A percentile compares a stretch with the other conserved stretches of the same genome.
phyloP scores from a whole-genome alignment of 371 early-diverging fungal species.

The Smittium culicis region DNA sequence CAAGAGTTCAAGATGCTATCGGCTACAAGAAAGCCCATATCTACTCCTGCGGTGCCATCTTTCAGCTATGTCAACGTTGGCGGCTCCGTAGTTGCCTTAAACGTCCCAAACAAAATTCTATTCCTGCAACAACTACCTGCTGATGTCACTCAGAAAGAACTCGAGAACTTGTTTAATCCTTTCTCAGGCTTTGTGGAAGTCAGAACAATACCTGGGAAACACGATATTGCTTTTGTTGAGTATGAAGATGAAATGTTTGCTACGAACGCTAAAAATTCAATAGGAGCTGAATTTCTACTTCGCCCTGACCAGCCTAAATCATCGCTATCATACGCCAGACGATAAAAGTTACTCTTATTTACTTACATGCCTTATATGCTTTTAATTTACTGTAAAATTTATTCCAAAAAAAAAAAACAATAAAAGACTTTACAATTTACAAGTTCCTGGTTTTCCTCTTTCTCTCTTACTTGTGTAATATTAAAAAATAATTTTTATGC shows the following conservation, averaged over 20 bases:
- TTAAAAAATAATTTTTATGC: too few relatives aligned
- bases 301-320: conserved; percentile 12
- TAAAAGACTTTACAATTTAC: too few relatives aligned
- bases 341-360: conserved; percentile 10
- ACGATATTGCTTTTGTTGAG: conserved; percentile 87
- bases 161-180: conserved; percentile 46
- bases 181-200: conserved; percentile 76
- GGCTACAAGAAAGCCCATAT: conserved; percentile 6
- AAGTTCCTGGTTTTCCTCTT: too few relatives aligned
- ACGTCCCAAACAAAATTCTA: conserved; percentile 68
- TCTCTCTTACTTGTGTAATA: too few relatives aligned
- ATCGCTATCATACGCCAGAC: conserved; percentile 23
- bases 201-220: conserved; percentile 74
- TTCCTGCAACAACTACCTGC: conserved; percentile 79
- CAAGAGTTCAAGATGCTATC: background rate
- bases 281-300: conserved; percentile 14
- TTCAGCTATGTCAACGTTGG: background rate
- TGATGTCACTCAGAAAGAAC: conserved; percentile 42
- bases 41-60: conserved; percentile 9
- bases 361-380: background rate
- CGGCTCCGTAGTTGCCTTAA: conserved; percentile 12
- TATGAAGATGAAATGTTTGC: conserved; percentile 71
- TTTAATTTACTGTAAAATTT: conserved; percentile 4
- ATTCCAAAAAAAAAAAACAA: too few relatives aligned
- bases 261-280: conserved; percentile 33